Conservation (phyloP, 2,329 filamentous ascomycete genomes). For the Cladophialophora bantiana region DNA sequence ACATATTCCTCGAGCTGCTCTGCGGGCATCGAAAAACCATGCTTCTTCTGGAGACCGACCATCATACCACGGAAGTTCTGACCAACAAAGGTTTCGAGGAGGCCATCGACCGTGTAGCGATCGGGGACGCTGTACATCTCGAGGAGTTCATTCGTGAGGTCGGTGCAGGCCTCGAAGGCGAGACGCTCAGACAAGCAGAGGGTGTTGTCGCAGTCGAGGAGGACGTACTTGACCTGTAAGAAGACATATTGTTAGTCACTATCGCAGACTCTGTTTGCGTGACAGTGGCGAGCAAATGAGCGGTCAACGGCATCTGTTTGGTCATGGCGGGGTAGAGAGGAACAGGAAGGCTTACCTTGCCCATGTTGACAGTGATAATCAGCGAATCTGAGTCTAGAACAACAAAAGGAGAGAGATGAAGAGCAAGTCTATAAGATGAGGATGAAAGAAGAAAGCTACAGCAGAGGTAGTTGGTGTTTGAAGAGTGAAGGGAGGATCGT, state of each 20-base stretch:
- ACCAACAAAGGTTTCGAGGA: constrained; percentile 88
- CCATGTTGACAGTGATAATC: constrained; percentile 30
- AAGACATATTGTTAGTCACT: constrained; percentile 14
- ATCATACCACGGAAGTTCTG: constrained; percentile 90
- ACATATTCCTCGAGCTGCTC: constrained; percentile 81
- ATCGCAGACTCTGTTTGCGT: background rate
- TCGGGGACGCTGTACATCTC: constrained; percentile 68
- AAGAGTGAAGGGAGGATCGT: constrained; percentile 5
- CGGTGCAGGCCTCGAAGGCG: constrained; percentile 90
- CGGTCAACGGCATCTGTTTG: background rate
- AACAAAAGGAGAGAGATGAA: constrained; percentile 6
- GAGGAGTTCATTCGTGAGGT: constrained; percentile 88
- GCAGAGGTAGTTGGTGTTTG: constrained; percentile 9
- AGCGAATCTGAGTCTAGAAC: constrained; percentile 4
- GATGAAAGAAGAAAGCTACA: constrained; percentile 12
- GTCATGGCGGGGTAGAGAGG: constrained; percentile 11
- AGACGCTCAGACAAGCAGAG: constrained; percentile 91
- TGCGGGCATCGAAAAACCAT: constrained; percentile 72
- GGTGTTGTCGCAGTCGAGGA: constrained; percentile 85
- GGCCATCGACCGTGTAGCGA: constrained; percentile 78
- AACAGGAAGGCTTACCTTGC: constrained; percentile 24
- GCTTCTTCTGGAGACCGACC: constrained; percentile 75
- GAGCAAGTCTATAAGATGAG: constrained; percentile 20
- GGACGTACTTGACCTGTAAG: constrained; percentile 69
- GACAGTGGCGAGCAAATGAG: constrained; percentile 24